Percentiles rank a stretch among this genome's conserved stretches.
These are phyloP conservation scores for Durotheca rogersii DNA, from an alignment of 495 filamentous ascomycete species.

Conservation along the genomic window DNA sequence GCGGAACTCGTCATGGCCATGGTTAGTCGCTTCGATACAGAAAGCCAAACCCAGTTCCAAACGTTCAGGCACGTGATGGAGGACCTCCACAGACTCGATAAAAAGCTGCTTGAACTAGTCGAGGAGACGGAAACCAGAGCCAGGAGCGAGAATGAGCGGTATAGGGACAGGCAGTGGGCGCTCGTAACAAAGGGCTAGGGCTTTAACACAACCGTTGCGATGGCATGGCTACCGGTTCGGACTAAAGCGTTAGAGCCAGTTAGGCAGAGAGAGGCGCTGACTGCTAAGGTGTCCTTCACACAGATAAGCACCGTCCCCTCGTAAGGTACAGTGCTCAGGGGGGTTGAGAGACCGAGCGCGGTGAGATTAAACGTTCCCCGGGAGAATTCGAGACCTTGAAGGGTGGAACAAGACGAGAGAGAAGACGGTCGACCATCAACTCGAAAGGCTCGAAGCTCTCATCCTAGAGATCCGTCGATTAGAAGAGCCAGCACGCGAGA, in stretches of 20 bases:
- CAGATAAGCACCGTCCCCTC: conserved; percentile 43
- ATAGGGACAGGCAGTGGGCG: conserved; percentile 25
- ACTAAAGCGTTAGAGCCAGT: conserved; percentile 47
- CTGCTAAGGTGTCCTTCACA: conserved; percentile 36
- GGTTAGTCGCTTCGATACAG: conserved; percentile 8
- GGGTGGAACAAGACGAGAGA: conserved; percentile 19
- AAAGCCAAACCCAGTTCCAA: conserved; percentile 31
- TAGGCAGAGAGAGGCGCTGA: conserved; percentile 47
- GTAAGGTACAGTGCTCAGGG: conserved; percentile 21
- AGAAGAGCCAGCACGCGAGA: conserved; percentile 31
- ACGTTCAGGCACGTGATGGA: conserved; percentile 42
- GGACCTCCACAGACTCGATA: conserved; percentile 35
- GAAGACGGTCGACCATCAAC: conserved; percentile 10
- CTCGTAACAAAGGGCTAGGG: conserved; percentile 31
- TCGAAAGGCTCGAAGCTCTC: conserved; percentile 31
- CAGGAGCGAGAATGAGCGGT: conserved; percentile 12
- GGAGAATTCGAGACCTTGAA: conserved; percentile 37
- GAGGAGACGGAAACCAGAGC: conserved; percentile 33
- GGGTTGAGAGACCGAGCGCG: background rate
- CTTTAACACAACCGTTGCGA: conserved; percentile 32
- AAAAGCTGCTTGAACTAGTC: conserved; percentile 36
- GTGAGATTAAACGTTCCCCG: background rate
- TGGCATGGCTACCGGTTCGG: conserved; percentile 39
- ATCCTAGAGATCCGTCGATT: conserved; percentile 34
- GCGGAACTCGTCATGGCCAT: conserved; percentile 29